Evolutionary conservation across 768 basidiomycete species (phyloP), one percentile per base, ranked within the genome.

Genomic region (Mycena albidolilacea): DNA sequence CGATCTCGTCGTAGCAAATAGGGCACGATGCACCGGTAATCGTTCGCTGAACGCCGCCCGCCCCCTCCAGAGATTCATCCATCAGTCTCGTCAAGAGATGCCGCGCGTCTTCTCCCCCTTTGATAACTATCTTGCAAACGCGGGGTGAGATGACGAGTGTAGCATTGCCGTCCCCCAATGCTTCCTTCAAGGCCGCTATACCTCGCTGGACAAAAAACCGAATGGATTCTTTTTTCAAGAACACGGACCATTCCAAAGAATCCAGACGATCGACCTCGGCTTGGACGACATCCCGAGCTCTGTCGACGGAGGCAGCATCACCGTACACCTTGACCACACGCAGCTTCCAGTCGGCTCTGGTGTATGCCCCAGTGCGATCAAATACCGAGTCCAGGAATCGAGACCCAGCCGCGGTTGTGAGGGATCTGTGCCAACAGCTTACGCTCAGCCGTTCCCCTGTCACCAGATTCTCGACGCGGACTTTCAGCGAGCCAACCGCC

Each of bases 81-180:
- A 90, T 84, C 17, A 90, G 81, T 58, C 82, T 79, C 62, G 82
- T 79, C 19, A 91, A 76, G 38, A 85, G 80, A 52, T 88, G 86
- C 9, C 86, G 83, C 1, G 87, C 90, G 39, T 89, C 87, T 66
- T 91, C 90, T 11, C 88, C 89, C 1, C 91, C 91, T 30, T 85
- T 86, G 55, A 92, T 81, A 1, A 83, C 86, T 50, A 93, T 81
- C 15, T 77, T 87, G 67, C 83, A 81, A 0, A 81, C 77, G 35
- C 74, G 75, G 0, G 84, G 78, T 0, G 81, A 70, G 30, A 87
- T 78, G 35, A 88, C 80, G 48, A 92, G 83, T 2, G 77, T 81
- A 23, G 90, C 88, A 30, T 85, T 88, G 46, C 90, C 86, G 44
- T 89, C 87, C 23, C 91, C 90, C 21, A 91, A 79, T 0, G 85